A percentile compares a stretch with the other conserved stretches of the same genome.
Evolutionary conservation across 352 stramenopile genomes (phyloP).

Genomic region (Globisporangium acanthophoron): DNA sequence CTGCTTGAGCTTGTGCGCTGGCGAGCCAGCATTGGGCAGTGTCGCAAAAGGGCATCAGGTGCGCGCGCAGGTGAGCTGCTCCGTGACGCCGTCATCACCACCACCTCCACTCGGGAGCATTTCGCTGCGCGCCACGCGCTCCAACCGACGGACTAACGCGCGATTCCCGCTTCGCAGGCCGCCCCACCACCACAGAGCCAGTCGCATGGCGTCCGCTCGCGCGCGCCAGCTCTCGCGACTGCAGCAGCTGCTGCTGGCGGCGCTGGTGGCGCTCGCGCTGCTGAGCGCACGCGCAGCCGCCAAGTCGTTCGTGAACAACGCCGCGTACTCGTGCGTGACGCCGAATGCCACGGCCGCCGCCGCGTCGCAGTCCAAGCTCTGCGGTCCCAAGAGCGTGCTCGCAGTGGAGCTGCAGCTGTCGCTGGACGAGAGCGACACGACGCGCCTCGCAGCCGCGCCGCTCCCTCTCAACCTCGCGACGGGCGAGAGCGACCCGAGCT

Average conservation of each 20-base stretch:
- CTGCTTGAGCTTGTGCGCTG: no score
- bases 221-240: not conserved
- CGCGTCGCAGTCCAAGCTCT: not conserved
- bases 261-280: not conserved
- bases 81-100: no score
- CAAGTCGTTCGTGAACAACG: constrained; percentile 18
- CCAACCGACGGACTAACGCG: not conserved
- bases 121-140: not conserved
- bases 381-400: constrained; percentile 12
- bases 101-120: not conserved
- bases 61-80: no score
- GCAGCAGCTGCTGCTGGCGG: not conserved
- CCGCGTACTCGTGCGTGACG: constrained; percentile 10
- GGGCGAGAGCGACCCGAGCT: constrained; percentile 14
- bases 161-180: not conserved
- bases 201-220: not conserved
- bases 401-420: constrained; percentile 14
- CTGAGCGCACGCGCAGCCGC: constrained; percentile 4
- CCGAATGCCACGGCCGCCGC: not conserved
- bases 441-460: not conserved
- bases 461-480: constrained; percentile 12
- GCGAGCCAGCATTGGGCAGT: no score
- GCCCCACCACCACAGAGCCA: not conserved
- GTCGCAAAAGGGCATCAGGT: no score
- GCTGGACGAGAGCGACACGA: constrained; percentile 8